These are phyloP conservation scores for Pseudogymnoascus sp. DNA, from an alignment of 2,329 filamentous ascomycete genomes.

Conservation along the genomic window DNA sequence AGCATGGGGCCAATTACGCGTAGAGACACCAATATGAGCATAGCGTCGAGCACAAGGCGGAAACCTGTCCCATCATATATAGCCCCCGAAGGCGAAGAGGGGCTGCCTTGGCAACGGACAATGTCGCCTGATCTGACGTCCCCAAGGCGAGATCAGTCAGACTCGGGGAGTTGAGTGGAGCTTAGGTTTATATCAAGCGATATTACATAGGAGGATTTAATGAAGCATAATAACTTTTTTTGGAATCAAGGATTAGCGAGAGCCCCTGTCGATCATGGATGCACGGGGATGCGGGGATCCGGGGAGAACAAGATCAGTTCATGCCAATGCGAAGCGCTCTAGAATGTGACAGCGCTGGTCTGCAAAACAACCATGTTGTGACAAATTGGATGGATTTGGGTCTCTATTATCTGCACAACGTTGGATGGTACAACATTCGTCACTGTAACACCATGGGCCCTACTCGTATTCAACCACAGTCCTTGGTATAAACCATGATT, in stretches of 20 bases:
- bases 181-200: not conserved
- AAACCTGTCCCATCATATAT: slow-evolving; percentile 1
- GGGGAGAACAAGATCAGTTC: not conserved
- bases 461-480: not conserved
- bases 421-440: not conserved
- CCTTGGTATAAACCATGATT: not conserved
- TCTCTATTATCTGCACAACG: not conserved
- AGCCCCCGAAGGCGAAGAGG: not conserved
- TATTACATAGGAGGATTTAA: not conserved
- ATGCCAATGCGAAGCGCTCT: not conserved
- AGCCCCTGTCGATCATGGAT: not conserved
- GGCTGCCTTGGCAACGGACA: not conserved
- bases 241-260: not conserved
- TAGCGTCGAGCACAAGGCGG: not conserved
- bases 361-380: not conserved
- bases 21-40: not conserved
- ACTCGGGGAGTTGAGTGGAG: not conserved
- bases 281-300: not conserved
- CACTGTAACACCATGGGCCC: not conserved
- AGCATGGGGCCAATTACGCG: not conserved
- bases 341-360: not conserved
- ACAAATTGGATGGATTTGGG: not conserved
- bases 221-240: not conserved
- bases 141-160: not conserved
- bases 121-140: not conserved